phyloP scores from a whole-genome alignment of 2,329 filamentous ascomycete species.

The Botrytis paeoniae region DNA sequence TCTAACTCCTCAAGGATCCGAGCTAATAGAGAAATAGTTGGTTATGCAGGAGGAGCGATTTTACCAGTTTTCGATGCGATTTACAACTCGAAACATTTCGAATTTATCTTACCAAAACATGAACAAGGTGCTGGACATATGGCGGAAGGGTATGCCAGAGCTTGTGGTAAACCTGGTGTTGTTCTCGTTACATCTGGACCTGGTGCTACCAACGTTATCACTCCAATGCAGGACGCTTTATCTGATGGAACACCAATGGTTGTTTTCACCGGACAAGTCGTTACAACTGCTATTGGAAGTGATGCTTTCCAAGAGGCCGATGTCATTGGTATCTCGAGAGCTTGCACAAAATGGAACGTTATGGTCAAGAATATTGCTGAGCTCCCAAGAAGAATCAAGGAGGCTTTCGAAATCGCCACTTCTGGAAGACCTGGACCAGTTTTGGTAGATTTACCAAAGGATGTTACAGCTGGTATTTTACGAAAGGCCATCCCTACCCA shows the following conservation, averaged over 20 bases:
- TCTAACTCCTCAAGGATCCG: not conserved
- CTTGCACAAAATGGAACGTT: constrained; percentile 98
- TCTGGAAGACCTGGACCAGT: constrained; percentile 92
- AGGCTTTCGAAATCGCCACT: constrained; percentile 97
- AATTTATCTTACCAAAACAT: constrained; percentile 92
- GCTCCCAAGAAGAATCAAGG: constrained; percentile 89
- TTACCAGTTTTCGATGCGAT: constrained; percentile 98
- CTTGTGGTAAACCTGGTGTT: constrained; percentile 89
- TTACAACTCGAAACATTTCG: constrained; percentile 95
- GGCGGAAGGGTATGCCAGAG: constrained; percentile 95
- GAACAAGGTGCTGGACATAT: constrained; percentile 98
- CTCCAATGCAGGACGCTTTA: constrained; percentile 92
- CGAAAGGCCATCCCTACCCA: constrained; percentile 71
- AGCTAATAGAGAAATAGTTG: constrained; percentile 50
- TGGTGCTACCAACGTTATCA: constrained; percentile 93
- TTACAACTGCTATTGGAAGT: constrained; percentile 84
- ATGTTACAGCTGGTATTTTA: constrained; percentile 84
- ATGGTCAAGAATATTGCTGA: constrained; percentile 97
- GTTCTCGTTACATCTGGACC: constrained; percentile 96
- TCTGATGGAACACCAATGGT: constrained; percentile 95
- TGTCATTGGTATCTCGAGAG: constrained; percentile 85
- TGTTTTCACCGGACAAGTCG: constrained; percentile 92
- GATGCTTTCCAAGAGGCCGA: constrained; percentile 98
- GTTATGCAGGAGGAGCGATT: constrained; percentile 93
- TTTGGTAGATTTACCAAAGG: constrained; percentile 92